These are phyloP conservation scores for Peronosclerospora sorghi DNA, from an alignment of 352 stramenopile genomes.

Conservation along the genomic window DNA sequence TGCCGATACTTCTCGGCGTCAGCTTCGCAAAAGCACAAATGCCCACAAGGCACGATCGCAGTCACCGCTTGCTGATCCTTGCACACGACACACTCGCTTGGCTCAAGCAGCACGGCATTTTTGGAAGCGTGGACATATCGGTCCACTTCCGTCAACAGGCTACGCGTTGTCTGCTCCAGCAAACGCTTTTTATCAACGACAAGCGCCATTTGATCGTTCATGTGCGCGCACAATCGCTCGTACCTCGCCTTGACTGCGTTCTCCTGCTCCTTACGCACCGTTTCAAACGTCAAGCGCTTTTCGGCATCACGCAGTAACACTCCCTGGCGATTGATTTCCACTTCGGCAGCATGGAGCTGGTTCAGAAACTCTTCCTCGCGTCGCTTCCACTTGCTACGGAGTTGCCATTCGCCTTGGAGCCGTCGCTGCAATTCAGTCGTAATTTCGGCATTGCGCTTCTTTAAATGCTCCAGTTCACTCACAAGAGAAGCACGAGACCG, in stretches of 20 bases:
- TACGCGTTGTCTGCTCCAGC: constrained; percentile 68
- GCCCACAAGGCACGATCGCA: constrained; percentile 70
- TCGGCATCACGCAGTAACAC: constrained; percentile 52
- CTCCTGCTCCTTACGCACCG: constrained; percentile 59
- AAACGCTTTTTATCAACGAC: constrained; percentile 66
- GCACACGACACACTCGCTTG: constrained; percentile 72
- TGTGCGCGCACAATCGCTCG: constrained; percentile 61
- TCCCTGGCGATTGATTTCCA: constrained; percentile 27
- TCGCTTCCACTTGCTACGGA: constrained; percentile 69
- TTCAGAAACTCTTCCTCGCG: constrained; percentile 62
- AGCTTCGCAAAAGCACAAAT: constrained; percentile 78
- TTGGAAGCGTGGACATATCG: constrained; percentile 63
- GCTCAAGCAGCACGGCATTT: constrained; percentile 42
- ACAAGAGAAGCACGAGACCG: constrained; percentile 18
- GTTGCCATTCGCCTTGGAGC: constrained; percentile 64
- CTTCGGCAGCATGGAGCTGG: constrained; percentile 44
- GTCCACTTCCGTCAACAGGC: constrained; percentile 59
- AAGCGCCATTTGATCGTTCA: constrained; percentile 53
- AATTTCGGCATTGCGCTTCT: constrained; percentile 73
- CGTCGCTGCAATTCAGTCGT: constrained; percentile 69
- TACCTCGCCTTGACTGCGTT: constrained; percentile 66
- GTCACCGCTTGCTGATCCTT: constrained; percentile 62
- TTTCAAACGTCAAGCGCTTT: constrained; percentile 62
- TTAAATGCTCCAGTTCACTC: constrained; percentile 63
- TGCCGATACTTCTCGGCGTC: constrained; percentile 59